Conservation (phyloP, 75 land plant species). For the Sequoia sempervirens region DNA sequence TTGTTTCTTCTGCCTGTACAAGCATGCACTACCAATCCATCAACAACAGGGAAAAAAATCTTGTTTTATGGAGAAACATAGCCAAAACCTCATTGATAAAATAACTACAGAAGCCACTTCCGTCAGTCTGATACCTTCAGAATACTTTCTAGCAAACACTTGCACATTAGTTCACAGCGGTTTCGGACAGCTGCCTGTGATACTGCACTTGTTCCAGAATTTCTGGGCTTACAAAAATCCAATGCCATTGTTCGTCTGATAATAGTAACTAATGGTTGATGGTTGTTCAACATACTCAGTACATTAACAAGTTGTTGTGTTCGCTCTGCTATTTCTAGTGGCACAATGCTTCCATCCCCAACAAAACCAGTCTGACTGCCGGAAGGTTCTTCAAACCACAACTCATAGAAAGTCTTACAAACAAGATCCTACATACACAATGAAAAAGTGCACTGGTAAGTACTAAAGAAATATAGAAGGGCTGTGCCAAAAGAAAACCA, state of each 20-base stretch:
- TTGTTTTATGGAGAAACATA: neutral
- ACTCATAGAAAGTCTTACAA: conserved; percentile 95
- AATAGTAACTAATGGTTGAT: conserved; percentile 77
- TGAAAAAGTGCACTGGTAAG: neutral
- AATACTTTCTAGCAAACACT: conserved; percentile 83
- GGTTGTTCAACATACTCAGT: conserved; percentile 61
- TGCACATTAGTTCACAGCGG: conserved; percentile 97
- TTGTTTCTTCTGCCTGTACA: conserved; percentile 78
- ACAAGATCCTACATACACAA: conserved; percentile 81
- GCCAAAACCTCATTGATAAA: neutral
- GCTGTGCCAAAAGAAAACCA: neutral
- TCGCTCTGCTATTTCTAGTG: conserved; percentile 73
- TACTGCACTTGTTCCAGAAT: conserved; percentile 59
- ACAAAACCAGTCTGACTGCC: conserved; percentile 33
- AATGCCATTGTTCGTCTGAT: conserved; percentile 82
- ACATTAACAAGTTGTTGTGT: conserved; percentile 95
- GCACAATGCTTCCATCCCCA: conserved; percentile 78
- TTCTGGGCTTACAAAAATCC: conserved; percentile 75
- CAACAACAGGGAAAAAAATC: neutral
- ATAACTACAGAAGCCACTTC: neutral
- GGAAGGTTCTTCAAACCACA: conserved; percentile 95
- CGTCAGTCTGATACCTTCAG: conserved; percentile 57
- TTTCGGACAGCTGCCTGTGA: conserved; percentile 75
- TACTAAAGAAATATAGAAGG: no score
- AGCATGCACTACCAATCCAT: neutral